Evolutionary conservation across 1,139 yeast genomes (phyloP).

Genomic region (Protomyces lactucae-debilis): DNA sequence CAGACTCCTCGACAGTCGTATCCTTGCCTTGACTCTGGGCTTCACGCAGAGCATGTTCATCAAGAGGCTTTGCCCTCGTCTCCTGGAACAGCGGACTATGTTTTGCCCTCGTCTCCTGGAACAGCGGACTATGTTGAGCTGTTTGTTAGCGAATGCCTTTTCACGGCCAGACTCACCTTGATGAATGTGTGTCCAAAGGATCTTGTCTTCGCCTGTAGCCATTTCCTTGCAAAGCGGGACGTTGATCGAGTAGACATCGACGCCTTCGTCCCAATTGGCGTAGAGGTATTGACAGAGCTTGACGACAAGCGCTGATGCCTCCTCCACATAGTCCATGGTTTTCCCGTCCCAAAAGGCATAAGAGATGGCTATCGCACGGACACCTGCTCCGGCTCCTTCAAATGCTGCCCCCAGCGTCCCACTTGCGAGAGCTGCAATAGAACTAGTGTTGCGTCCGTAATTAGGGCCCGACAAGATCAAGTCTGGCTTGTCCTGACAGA

Average conservation of each 20-base stretch:
- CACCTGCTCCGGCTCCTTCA: conserved; percentile 66
- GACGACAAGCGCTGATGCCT: conserved; percentile 67
- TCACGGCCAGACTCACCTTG: conserved; percentile 52
- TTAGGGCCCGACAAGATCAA: conserved; percentile 91
- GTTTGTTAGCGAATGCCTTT: conserved; percentile 32
- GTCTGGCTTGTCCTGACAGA: conserved; percentile 60
- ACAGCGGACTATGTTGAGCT: conserved; percentile 33
- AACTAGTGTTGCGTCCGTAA: conserved; percentile 86
- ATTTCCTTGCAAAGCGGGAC: conserved; percentile 63
- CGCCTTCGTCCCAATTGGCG: conserved; percentile 51
- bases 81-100: conserved; percentile 31
- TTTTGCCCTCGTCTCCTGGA: conserved; percentile 46
- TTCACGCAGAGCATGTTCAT: conserved; percentile 59
- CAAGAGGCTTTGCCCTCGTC: conserved; percentile 60
- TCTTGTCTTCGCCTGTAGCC: conserved; percentile 50
- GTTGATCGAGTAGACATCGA: conserved; percentile 77
- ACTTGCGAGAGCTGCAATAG: conserved; percentile 81
- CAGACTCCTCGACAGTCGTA: conserved; percentile 45
- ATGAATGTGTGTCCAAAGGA: conserved; percentile 67
- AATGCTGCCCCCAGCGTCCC: conserved; percentile 98
- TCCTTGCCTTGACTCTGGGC: conserved; percentile 49
- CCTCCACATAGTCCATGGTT: conserved; percentile 53
- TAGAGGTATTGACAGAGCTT: conserved; percentile 57
- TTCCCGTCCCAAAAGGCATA: conserved; percentile 40
- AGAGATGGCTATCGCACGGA: conserved; percentile 9